These are phyloP conservation scores for Magnaporthiopsis rhizophila DNA, from an alignment of 2,329 filamentous ascomycete genomes.

Conservation along the genomic window DNA sequence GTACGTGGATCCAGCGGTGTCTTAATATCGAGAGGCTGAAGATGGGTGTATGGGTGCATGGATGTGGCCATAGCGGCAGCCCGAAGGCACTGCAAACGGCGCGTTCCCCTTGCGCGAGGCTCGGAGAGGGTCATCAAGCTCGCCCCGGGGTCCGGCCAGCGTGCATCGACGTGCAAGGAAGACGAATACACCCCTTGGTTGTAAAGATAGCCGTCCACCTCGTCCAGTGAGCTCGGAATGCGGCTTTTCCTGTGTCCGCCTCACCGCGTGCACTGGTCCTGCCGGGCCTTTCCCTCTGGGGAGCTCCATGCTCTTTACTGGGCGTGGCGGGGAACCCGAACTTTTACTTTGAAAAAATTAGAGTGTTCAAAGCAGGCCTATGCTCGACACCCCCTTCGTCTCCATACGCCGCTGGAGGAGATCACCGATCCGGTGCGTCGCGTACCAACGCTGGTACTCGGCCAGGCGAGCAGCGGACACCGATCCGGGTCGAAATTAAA, in stretches of 20 bases:
- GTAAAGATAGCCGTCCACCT: slow-evolving; percentile 80
- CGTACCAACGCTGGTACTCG: slow-evolving; percentile 73
- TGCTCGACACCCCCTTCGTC: slow-evolving; percentile 40
- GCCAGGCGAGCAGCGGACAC: slow-evolving; percentile 54
- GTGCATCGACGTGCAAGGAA: slow-evolving; percentile 86
- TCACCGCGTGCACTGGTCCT: too few relatives aligned
- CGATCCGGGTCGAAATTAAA: too few relatives aligned
- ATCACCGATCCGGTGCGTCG: slow-evolving; percentile 58
- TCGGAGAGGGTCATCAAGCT: slow-evolving; percentile 87
- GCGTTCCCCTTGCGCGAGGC: slow-evolving; percentile 67
- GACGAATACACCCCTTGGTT: slow-evolving; percentile 46
- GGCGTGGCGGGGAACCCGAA: too few relatives aligned
- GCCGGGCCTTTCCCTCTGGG: slow-evolving; percentile 54
- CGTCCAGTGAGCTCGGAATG: slow-evolving; percentile 38
- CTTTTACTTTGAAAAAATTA: too few relatives aligned
- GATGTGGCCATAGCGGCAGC: too few relatives aligned
- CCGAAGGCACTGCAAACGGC: slow-evolving; percentile 44
- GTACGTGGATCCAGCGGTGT: too few relatives aligned
- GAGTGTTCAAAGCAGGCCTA: too few relatives aligned
- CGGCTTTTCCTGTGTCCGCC: too few relatives aligned
- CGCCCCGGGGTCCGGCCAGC: slow-evolving; percentile 78
- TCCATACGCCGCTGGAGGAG: slow-evolving; percentile 72
- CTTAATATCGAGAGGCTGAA: too few relatives aligned
- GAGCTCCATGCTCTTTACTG: too few relatives aligned
- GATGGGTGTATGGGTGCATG: too few relatives aligned